Evolutionary conservation across 140 eudicot genomes (phyloP).

Genomic region (Senecio squalidus): DNA sequence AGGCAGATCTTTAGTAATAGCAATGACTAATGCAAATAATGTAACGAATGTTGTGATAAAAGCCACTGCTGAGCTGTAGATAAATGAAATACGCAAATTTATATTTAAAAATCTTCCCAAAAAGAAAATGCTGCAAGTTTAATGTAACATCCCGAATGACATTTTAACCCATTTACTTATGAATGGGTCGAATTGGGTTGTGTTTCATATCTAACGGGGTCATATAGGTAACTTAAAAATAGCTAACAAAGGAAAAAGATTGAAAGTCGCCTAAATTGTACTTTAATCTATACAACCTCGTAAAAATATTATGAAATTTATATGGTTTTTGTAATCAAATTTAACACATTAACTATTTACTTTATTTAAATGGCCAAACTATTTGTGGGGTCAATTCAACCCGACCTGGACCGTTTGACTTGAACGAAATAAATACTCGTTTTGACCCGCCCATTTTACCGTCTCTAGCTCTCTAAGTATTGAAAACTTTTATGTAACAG

Average conservation of each 20-base stretch:
- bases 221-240: no score
- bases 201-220: not conserved
- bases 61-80: slow-evolving; percentile 86
- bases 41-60: slow-evolving; percentile 96
- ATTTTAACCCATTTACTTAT: not conserved
- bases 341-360: no score
- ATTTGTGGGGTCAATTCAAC: not conserved
- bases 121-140: not conserved
- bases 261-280: no score
- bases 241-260: not conserved
- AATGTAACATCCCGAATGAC: not conserved
- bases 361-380: not conserved
- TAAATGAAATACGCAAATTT: not conserved
- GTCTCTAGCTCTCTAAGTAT: not conserved
- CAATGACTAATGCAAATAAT: slow-evolving; percentile 89
- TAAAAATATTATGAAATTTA: not conserved
- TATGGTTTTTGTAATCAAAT: no score
- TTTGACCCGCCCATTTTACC: not conserved
- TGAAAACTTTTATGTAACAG: not conserved
- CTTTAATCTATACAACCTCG: not conserved
- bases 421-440: no score
- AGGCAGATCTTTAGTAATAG: slow-evolving; percentile 98
- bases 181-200: not conserved
- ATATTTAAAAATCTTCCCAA: not conserved
- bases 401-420: not conserved